Evolutionary conservation across 176 grass and related monocot species (phyloP).

Genomic region (Saccharum spontaneum): DNA sequence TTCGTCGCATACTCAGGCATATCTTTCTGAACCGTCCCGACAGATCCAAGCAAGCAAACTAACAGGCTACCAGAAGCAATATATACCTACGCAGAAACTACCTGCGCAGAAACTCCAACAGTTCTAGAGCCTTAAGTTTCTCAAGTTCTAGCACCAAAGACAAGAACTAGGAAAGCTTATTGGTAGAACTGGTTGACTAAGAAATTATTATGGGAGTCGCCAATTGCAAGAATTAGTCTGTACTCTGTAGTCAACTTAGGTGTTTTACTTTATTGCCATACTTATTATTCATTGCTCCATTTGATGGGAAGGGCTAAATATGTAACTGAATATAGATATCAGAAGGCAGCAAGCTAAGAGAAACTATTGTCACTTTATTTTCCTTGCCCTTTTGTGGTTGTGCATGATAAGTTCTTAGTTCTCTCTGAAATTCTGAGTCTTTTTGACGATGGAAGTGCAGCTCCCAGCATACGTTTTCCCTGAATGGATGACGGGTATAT

Average conservation of each 20-base stretch:
- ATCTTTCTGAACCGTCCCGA: slow-evolving; percentile 62
- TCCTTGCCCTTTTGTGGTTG: background rate
- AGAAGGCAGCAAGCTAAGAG: background rate
- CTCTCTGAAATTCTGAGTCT: background rate
- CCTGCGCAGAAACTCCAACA: background rate
- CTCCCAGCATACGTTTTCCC: background rate
- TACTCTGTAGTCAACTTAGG: background rate
- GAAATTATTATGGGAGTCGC: background rate
- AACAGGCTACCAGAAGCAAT: slow-evolving; percentile 60
- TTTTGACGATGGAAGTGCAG: background rate
- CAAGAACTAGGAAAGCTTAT: background rate
- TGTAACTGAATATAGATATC: background rate
- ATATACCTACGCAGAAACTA: background rate
- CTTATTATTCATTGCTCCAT: background rate
- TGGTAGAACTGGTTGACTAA: background rate
- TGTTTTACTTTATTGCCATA: background rate
- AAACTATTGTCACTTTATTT: background rate
- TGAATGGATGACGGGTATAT: background rate
- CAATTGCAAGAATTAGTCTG: background rate
- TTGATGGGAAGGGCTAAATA: background rate
- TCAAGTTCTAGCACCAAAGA: background rate
- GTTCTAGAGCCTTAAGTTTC: background rate
- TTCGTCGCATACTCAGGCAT: slow-evolving; percentile 62
- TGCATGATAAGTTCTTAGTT: background rate
- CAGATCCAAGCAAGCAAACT: slow-evolving; percentile 70